Conservation (phyloP, 1,284 basidiomycete genomes). For the Tetrapyrgos nigripes region DNA sequence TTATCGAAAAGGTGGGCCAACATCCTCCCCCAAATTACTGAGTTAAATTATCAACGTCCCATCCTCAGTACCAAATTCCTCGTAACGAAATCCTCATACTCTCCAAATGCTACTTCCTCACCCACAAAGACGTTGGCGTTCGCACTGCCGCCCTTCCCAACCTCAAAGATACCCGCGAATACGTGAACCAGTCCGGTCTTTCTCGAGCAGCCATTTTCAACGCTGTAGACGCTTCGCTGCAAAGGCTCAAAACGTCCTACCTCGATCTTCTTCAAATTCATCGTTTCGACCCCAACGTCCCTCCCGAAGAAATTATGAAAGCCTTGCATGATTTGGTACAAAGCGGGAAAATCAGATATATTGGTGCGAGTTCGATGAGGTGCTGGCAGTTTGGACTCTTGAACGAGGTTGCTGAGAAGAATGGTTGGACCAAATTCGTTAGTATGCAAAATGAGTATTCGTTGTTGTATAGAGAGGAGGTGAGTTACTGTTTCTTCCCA, state of each 20-base stretch:
- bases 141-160: conserved; percentile 4
- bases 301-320: conserved; percentile 47
- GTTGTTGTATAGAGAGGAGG: conserved; percentile 43
- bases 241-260: conserved; percentile 41
- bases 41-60: not conserved
- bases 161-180: conserved; percentile 29
- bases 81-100: conserved; percentile 46
- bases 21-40: not conserved
- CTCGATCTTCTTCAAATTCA: conserved; percentile 46
- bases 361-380: conserved; percentile 45
- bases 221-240: conserved; percentile 38
- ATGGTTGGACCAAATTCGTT: conserved; percentile 35
- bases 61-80: conserved; percentile 46
- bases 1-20: conserved; percentile 18
- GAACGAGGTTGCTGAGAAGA: conserved; percentile 23
- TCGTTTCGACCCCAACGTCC: conserved; percentile 39
- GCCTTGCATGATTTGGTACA: conserved; percentile 50
- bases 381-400: conserved; percentile 39
- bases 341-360: conserved; percentile 48
- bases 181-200: conserved; percentile 44
- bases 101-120: conserved; percentile 34
- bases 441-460: conserved; percentile 36
- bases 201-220: conserved; percentile 45
- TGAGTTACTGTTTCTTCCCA: conserved; percentile 5
- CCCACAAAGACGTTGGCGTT: conserved; percentile 14